phyloP scores from a whole-genome alignment of 768 basidiomycete genomes.

The Solioccasus polychromus region DNA sequence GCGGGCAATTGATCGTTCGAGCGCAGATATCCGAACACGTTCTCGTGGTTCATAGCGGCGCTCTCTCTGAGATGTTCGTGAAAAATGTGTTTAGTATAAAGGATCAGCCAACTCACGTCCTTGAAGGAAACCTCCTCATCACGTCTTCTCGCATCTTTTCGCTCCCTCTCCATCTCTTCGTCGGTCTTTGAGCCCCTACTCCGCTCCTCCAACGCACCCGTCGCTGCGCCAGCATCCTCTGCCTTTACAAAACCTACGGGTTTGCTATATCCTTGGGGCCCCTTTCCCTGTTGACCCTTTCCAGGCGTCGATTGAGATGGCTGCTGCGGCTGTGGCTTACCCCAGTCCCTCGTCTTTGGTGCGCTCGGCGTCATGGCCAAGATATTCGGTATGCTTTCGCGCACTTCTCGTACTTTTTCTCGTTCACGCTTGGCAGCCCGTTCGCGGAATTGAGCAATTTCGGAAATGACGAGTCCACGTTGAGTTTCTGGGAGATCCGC shows the following conservation, averaged over 20 bases:
- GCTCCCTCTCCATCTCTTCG: conserved; percentile 81
- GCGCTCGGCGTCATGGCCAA: conserved; percentile 54
- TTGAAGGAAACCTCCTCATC: conserved; percentile 84
- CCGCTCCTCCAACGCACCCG: conserved; percentile 35
- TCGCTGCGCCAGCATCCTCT: conserved; percentile 44
- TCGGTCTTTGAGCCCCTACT: conserved; percentile 63
- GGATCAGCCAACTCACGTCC: conserved; percentile 61
- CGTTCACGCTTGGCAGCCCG: conserved; percentile 88
- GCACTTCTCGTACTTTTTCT: conserved; percentile 82
- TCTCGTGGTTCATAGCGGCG: conserved; percentile 92
- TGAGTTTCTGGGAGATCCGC: conserved; percentile 93
- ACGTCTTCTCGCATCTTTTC: conserved; percentile 68
- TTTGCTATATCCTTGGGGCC: conserved; percentile 74
- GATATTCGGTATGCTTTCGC: conserved; percentile 51
- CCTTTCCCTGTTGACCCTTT: conserved; percentile 52
- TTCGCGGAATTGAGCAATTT: conserved; percentile 96
- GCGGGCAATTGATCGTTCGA: conserved; percentile 74
- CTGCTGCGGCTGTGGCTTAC: conserved; percentile 45
- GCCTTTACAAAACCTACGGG: conserved; percentile 83
- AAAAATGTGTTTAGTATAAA: not conserved
- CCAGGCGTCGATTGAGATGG: conserved; percentile 33
- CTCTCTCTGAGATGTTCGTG: conserved; percentile 61
- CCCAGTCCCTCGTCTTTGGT: conserved; percentile 79
- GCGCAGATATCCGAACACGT: conserved; percentile 68
- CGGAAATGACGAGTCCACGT: conserved; percentile 90